phyloP scores from a whole-genome alignment of 805 yeast species.

The Starmerella floricola region DNA sequence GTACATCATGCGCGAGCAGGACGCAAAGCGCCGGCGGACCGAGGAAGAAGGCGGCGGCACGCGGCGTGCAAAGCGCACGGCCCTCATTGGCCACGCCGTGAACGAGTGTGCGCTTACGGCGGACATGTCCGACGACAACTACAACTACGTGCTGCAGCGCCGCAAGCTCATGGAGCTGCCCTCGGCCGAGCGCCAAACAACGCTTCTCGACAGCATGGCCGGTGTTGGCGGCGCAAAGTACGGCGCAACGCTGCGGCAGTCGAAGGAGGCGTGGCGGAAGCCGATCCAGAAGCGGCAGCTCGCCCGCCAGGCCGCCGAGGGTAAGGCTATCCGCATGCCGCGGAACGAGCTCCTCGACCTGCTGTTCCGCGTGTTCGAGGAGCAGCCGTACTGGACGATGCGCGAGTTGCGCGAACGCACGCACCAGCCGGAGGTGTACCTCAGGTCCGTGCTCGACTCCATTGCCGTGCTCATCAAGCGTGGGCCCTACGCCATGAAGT shows the following conservation, averaged over 20 bases:
- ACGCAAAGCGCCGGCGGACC: constrained; percentile 37
- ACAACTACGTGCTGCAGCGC: constrained; percentile 48
- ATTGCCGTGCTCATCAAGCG: constrained; percentile 82
- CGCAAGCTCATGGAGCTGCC: constrained; percentile 38
- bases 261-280: constrained; percentile 21
- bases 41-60: constrained; percentile 9
- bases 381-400: constrained; percentile 92
- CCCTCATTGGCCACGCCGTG: constrained; percentile 71
- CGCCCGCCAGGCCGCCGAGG: constrained; percentile 42
- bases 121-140: constrained; percentile 57
- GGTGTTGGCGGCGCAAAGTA: constrained; percentile 45
- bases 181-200: constrained; percentile 42
- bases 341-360: constrained; percentile 80
- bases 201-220: constrained; percentile 64
- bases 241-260: constrained; percentile 28
- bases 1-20: constrained; percentile 78
- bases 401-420: constrained; percentile 89
- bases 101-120: constrained; percentile 91
- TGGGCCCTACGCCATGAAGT: constrained; percentile 91
- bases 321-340: constrained; percentile 89
- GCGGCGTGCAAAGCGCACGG: constrained; percentile 47
- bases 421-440: constrained; percentile 79
- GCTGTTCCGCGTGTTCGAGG: constrained; percentile 80
- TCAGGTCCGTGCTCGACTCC: constrained; percentile 80
- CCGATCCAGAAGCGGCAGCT: constrained; percentile 25